Percentiles rank a stretch among this genome's conserved stretches.
Conservation (phyloP, 2,329 filamentous ascomycete species). For the Pestalotiopsis fici region DNA sequence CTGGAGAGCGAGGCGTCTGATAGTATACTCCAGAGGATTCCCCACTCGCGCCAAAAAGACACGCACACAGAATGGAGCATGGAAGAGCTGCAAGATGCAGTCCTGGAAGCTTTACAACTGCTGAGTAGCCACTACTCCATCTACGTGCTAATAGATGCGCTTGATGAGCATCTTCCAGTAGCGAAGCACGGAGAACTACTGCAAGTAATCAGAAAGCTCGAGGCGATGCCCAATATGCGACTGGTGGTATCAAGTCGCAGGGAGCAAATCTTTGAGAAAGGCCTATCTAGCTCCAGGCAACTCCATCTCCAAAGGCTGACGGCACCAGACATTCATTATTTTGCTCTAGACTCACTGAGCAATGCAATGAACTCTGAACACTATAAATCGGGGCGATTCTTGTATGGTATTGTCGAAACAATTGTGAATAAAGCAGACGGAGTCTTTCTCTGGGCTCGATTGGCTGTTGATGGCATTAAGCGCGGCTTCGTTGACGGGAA, state of each 20-base stretch:
- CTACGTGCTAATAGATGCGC: not conserved
- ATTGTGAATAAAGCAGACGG: not conserved
- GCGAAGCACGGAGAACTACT: not conserved
- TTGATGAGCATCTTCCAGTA: not conserved
- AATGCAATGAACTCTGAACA: not conserved
- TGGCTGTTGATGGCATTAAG: not conserved
- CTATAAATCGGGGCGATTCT: not conserved
- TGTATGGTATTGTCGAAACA: rapidly evolving
- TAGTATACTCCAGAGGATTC: not conserved
- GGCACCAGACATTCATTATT: not conserved
- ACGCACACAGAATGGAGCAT: not conserved
- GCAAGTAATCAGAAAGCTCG: not conserved
- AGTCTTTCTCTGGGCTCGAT: not conserved
- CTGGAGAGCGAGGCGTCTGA: not conserved
- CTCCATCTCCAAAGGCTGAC: not conserved
- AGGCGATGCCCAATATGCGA: not conserved
- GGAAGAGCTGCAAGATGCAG: not conserved
- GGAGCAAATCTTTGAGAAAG: not conserved
- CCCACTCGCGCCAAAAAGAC: not conserved
- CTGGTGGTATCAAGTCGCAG: not conserved
- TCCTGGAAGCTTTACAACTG: not conserved
- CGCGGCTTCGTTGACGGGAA: not conserved
- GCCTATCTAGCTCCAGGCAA: not conserved
- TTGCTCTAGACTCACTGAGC: not conserved
- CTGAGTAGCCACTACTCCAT: not conserved